Base-by-base conservation (phyloP, 495 filamentous ascomycete genomes). In the Penicillium longicatenatum region DNA sequence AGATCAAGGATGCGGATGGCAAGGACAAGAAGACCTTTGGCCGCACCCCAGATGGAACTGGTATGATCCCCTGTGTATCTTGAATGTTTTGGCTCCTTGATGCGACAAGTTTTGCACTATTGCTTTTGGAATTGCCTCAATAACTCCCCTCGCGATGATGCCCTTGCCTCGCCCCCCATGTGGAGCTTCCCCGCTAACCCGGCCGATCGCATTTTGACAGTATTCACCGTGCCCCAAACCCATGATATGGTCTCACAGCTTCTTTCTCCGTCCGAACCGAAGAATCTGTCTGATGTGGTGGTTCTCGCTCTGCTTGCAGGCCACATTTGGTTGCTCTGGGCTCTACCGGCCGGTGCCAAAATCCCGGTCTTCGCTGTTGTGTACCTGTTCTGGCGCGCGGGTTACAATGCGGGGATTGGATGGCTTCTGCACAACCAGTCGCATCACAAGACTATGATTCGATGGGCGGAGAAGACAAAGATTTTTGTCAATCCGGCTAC, bases 201-300 rank as follows among this genome's bases (percentile, higher is more conserved):
- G 43, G 31, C 52, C 50, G 33, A 22, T 41, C 39, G 45, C 47
- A 43, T 57, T 19, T 22, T n/a, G n/a, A 46, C 62, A 98, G 94
- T 94, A 52, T 98, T 98, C 73, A 89, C 91, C 33, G 94, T 98
- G 20, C 95, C 94, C 45, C 88, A 91, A 60, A 98, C 94, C 43
- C 91, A 97, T 80, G 94, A 98, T 74, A 98, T 98, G 93, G 94
- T 98, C 65, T 95, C 94, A 51, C 94, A 97, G 71, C 83, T 98
- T 19, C 83, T 98, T 58, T 95, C 93, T 54, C 94, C 94, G n/a
- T 89, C 86, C 48, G 86, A 97, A 71, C 92, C 94, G 5, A 98
- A 98, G 78, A 98, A 98, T 65, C 61, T 95, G 41, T 92, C 91
- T 58, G 94, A 98, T 68, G 66, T 85, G 33, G 61, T 89, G 21